Percentiles rank a stretch among this genome's conserved stretches.
Conservation (phyloP, 345 rosid species). For the Salix suchowensis region DNA sequence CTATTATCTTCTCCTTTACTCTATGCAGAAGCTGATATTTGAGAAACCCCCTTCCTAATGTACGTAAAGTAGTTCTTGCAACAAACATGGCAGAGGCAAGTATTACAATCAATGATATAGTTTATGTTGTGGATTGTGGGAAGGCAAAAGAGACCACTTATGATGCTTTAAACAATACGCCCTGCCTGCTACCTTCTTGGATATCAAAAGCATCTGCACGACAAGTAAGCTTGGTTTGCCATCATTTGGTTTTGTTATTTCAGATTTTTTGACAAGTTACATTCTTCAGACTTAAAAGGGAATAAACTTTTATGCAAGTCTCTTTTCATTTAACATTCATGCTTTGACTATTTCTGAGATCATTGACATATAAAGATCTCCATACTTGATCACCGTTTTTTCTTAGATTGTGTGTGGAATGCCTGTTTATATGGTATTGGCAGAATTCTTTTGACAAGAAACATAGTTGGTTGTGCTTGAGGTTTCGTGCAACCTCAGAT, state of each 20-base stretch:
- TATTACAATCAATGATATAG: constrained; percentile 89
- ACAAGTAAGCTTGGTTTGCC: constrained; percentile 51
- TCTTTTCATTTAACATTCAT: neutral
- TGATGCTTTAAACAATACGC: constrained; percentile 97
- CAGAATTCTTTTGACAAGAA: constrained; percentile 2
- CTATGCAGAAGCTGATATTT: constrained; percentile 78
- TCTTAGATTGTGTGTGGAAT: neutral
- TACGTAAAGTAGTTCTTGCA: constrained; percentile 87
- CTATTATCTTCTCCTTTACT: constrained; percentile 10
- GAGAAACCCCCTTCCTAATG: constrained; percentile 69
- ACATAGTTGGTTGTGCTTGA: neutral
- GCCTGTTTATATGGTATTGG: neutral
- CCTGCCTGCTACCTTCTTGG: constrained; percentile 98
- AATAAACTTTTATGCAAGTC: neutral
- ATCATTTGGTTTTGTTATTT: neutral
- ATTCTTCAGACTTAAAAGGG: neutral
- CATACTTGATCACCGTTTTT: neutral
- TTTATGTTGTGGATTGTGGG: constrained; percentile 95
- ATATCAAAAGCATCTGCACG: constrained; percentile 92
- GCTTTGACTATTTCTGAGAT: neutral
- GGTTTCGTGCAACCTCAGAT: constrained; percentile 1
- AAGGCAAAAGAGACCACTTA: constrained; percentile 99
- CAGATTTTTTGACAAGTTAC: neutral
- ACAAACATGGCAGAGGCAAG: constrained; percentile 99
- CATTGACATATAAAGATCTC: neutral